These are phyloP conservation scores for Osmanthus fragrans DNA, from an alignment of 257 asterid species.

Conservation along the genomic window DNA sequence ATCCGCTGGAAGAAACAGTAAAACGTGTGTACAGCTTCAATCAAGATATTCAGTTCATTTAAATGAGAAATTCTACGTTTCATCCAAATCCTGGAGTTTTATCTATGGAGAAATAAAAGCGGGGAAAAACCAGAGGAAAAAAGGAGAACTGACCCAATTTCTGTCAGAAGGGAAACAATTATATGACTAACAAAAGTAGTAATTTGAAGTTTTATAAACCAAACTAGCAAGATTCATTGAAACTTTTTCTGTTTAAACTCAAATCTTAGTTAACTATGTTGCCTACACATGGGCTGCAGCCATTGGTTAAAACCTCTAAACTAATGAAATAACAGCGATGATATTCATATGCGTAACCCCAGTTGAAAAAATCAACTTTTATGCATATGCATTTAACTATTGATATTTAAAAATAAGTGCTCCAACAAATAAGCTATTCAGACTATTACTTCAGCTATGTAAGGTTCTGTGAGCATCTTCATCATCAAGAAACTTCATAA, in stretches of 20 bases:
- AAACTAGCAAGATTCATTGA: neutral
- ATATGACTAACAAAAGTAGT: neutral
- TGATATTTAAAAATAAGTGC: neutral
- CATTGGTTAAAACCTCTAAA: neutral
- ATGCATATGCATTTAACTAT: neutral
- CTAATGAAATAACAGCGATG: neutral
- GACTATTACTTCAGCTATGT: neutral
- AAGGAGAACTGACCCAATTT: neutral
- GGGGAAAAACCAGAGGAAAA: neutral
- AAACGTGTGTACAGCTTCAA: neutral
- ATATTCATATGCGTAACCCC: neutral
- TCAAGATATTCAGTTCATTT: neutral
- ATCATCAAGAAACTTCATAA: conserved; percentile 11
- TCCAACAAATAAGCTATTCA: neutral
- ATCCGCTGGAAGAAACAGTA: neutral
- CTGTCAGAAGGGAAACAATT: neutral
- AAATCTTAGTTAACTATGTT: neutral
- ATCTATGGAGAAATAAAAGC: neutral
- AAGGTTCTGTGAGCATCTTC: neutral
- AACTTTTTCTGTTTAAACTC: neutral
- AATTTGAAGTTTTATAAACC: neutral
- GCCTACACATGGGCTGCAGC: neutral
- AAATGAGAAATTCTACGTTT: neutral
- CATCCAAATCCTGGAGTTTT: neutral
- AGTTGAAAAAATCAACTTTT: neutral